Conservation (phyloP, 2,329 filamentous ascomycete genomes). For the Penicillium sp. region DNA sequence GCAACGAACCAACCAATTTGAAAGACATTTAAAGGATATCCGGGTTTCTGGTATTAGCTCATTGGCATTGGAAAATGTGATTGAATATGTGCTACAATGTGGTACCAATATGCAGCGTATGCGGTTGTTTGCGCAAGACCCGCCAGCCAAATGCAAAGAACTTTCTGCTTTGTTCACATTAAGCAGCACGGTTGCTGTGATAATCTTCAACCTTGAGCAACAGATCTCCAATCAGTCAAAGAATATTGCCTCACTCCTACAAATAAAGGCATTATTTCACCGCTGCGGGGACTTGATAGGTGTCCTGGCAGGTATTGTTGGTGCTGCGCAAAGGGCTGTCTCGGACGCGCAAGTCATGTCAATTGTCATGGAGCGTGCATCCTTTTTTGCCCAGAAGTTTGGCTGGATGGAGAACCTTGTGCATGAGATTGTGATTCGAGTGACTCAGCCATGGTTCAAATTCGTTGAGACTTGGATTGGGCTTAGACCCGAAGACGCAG, state of each 20-base stretch:
- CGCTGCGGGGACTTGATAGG: slow-evolving; percentile 40
- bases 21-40: slow-evolving; percentile 44
- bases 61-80: slow-evolving; percentile 38
- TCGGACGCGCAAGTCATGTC: slow-evolving; percentile 64
- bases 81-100: slow-evolving; percentile 35
- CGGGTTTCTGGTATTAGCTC: slow-evolving; percentile 54
- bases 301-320: slow-evolving; percentile 38
- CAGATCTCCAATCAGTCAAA: slow-evolving; percentile 31
- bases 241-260: slow-evolving; percentile 35
- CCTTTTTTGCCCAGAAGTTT: slow-evolving; percentile 63
- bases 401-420: slow-evolving; percentile 63
- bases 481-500: slow-evolving; percentile 58
- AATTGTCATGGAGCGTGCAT: slow-evolving; percentile 61
- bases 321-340: slow-evolving; percentile 49
- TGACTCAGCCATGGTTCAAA: slow-evolving; percentile 66
- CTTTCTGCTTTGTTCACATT: slow-evolving; percentile 38
- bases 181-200: slow-evolving; percentile 34
- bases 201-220: slow-evolving; percentile 41
- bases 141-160: slow-evolving; percentile 27
- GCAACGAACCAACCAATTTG: slow-evolving; percentile 36
- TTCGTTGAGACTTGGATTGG: slow-evolving; percentile 75
- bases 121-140: slow-evolving; percentile 37
- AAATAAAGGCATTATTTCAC: slow-evolving; percentile 41
- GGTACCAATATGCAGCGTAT: slow-evolving; percentile 40
- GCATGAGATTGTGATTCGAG: slow-evolving; percentile 64